Evolutionary conservation across 2,329 filamentous ascomycete genomes (phyloP).

Genomic region (Emericellopsis cladophorae): DNA sequence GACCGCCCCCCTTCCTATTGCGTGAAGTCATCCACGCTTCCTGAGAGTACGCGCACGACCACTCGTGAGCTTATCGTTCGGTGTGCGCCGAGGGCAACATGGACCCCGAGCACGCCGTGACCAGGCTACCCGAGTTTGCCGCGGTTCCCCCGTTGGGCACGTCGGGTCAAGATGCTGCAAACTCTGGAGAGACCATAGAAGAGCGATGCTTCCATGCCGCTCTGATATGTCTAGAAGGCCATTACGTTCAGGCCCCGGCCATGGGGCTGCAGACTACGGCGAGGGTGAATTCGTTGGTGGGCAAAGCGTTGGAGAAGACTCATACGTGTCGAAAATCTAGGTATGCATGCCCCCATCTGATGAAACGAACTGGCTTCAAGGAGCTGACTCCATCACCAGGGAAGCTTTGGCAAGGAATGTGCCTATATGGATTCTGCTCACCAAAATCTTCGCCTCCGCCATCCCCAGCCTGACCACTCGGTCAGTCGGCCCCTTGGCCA

Average conservation of each 20-base stretch:
- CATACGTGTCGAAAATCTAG: constrained; percentile 47
- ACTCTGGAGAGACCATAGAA: constrained; percentile 38
- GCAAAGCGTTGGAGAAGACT: constrained; percentile 50
- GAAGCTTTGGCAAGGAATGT: constrained; percentile 50
- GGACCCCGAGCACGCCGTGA: constrained; percentile 7
- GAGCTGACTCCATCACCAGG: constrained; percentile 16
- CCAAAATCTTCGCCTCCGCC: constrained; percentile 46
- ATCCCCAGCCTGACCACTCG: constrained; percentile 47
- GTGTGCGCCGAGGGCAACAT: not conserved
- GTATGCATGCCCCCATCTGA: constrained; percentile 16
- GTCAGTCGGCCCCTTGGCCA: constrained; percentile 42
- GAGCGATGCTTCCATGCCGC: constrained; percentile 49
- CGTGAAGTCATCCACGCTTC: no score
- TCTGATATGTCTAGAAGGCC: constrained; percentile 48
- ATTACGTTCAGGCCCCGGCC: constrained; percentile 42
- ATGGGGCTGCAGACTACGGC: constrained; percentile 44
- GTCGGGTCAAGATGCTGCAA: not conserved
- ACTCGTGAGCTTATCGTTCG: no score
- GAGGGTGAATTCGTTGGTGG: constrained; percentile 43
- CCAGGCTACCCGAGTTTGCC: constrained; percentile 10
- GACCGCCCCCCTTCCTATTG: no score
- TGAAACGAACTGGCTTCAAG: no score
- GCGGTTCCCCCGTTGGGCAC: not conserved
- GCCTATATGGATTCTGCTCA: constrained; percentile 53
- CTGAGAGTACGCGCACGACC: no score